Base-by-base conservation (phyloP, 352 stramenopile species). In the Globisporangium cystogenes region DNA sequence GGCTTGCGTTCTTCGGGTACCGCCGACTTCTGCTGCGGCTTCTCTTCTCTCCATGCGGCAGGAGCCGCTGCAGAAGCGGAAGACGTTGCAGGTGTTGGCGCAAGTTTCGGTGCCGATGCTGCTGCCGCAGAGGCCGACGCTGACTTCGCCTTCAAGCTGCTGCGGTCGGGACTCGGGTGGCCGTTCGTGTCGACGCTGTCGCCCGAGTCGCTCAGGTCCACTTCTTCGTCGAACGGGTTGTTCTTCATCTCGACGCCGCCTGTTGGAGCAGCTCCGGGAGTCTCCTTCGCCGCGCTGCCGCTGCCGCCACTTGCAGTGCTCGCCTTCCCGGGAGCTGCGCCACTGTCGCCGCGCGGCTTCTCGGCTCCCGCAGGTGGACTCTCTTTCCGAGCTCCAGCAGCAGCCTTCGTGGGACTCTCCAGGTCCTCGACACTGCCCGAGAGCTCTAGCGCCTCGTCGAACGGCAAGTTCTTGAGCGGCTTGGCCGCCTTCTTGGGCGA, bases 131-230 rank as follows among this genome's bases (percentile, higher is more conserved):
- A n/a, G 0, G 49, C 47, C 8, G 57, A 14, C 10, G 51, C 15
- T 24, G 69, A 60, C 15, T 66, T 63, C 48, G 49, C 65, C 55
- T 80, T 74, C 48, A 76, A 76, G 52, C 54, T 67, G 45, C 64
- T 72, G 20, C 64, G 73, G 31, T 85, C 62, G 12, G 81, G 76
- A 62, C 75, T 90, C 20, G 75, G 75, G 12, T 84, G 76, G 23
- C 74, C 82, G 37, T 87, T 82, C 23, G 84, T 96, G 54, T 94
- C 84, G 24, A 96, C 64, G 40, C 84, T 95, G 15, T 85, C 86
- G 8, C 76, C 84, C 12, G 84, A 95, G 56, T 95, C 86, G 49
- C 85, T 95, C 36, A 95, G 49, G 45, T 94, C 85, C 8, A 95
- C 72, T 64, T 94, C 68, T 64, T 93, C 85, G 45, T 96, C 86